Conservation (phyloP, 192 early-diverging fungal species). For the Backusella tarrabulga region DNA sequence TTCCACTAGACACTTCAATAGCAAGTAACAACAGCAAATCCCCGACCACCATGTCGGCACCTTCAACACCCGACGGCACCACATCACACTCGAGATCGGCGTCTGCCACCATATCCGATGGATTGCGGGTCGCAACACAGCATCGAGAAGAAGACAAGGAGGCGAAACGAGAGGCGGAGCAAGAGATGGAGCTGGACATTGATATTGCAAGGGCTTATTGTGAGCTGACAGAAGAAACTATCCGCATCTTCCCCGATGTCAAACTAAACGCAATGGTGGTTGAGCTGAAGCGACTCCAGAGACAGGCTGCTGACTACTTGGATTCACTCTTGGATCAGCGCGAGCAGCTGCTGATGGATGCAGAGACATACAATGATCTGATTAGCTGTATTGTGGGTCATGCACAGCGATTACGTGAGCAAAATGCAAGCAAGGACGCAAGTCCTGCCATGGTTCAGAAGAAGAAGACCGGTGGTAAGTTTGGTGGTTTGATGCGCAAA, state of each 20-base stretch:
- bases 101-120: neutral
- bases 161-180: constrained; percentile 13
- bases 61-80: neutral
- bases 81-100: neutral
- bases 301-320: constrained; percentile 53
- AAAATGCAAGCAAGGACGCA: constrained; percentile 28
- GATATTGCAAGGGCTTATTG: constrained; percentile 42
- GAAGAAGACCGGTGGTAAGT: constrained; percentile 20
- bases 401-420: constrained; percentile 43
- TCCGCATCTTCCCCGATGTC: constrained; percentile 46
- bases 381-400: constrained; percentile 60
- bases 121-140: neutral
- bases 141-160: neutral
- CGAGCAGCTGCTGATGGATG: constrained; percentile 60
- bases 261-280: constrained; percentile 49
- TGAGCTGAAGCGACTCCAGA: constrained; percentile 42
- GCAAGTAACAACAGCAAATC: neutral
- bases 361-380: constrained; percentile 59
- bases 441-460: constrained; percentile 37
- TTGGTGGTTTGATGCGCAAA: constrained; percentile 9
- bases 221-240: constrained; percentile 44
- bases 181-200: constrained; percentile 38
- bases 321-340: constrained; percentile 58
- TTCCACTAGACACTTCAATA: neutral
- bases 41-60: neutral